Evolutionary conservation across 768 basidiomycete genomes (phyloP).

Genomic region (Leccinum uliginosum): DNA sequence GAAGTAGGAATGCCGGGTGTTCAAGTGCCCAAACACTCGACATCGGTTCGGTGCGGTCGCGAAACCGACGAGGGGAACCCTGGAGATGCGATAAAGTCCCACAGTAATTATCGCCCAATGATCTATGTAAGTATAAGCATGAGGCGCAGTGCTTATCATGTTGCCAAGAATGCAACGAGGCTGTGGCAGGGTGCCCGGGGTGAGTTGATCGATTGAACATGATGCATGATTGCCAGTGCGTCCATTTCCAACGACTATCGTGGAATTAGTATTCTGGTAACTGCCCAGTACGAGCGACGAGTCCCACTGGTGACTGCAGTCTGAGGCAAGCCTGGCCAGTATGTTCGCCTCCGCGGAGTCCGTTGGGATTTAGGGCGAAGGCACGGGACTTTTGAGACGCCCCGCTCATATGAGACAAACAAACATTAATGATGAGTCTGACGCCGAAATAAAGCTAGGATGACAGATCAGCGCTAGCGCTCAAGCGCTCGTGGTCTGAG

Average conservation of each 20-base stretch:
- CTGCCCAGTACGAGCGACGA: background rate
- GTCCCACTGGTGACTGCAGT: background rate
- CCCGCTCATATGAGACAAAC: background rate
- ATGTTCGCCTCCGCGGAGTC: background rate
- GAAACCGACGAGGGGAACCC: background rate
- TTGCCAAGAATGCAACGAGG: background rate
- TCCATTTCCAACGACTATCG: background rate
- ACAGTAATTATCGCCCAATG: background rate
- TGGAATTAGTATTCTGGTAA: background rate
- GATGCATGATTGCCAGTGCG: background rate
- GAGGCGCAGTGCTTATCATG: background rate
- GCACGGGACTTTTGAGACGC: background rate
- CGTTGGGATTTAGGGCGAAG: background rate
- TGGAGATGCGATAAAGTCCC: background rate
- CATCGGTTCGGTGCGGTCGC: background rate
- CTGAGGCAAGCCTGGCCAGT: background rate
- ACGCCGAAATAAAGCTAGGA: background rate
- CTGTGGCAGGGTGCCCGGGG: background rate
- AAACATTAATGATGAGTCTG: background rate
- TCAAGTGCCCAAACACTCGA: background rate
- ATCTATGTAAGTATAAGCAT: background rate
- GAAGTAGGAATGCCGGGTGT: background rate
- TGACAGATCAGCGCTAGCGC: background rate
- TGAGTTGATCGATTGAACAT: background rate
- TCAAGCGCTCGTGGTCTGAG: background rate